These are phyloP conservation scores for Cladosporium sp. DNA, from an alignment of 2,329 filamentous ascomycete species.

Conservation along the genomic window DNA sequence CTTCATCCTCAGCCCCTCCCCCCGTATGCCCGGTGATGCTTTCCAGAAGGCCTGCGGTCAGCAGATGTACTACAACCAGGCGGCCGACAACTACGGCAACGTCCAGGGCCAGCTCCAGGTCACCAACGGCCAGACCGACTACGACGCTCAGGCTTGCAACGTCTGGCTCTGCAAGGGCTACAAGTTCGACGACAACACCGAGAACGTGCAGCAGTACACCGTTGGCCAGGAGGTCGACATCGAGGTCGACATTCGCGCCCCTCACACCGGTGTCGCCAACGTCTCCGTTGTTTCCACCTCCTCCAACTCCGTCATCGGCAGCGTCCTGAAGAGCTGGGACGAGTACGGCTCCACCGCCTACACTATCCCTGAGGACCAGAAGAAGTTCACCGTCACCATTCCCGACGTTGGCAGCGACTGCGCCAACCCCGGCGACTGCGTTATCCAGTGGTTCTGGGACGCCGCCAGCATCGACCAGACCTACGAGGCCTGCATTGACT, in stretches of 20 bases:
- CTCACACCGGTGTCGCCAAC: constrained; percentile 58
- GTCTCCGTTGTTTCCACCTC: constrained; percentile 59
- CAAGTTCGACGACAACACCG: constrained; percentile 57
- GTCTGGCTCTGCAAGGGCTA: constrained; percentile 51
- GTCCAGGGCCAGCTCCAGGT: constrained; percentile 57
- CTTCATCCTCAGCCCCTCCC: constrained; percentile 50
- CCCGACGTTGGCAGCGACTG: constrained; percentile 52
- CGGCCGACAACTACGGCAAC: constrained; percentile 57
- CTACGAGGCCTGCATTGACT: constrained; percentile 64
- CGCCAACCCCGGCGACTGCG: constrained; percentile 51
- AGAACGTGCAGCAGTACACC: constrained; percentile 54
- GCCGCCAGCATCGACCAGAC: constrained; percentile 58
- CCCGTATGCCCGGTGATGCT: constrained; percentile 53
- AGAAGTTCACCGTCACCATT: constrained; percentile 55
- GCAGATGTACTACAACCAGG: constrained; percentile 56
- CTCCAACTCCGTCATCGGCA: constrained; percentile 48
- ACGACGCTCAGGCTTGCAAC: constrained; percentile 28
- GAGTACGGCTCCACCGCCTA: constrained; percentile 54
- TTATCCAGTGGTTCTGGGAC: constrained; percentile 65
- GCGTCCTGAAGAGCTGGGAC: constrained; percentile 56
- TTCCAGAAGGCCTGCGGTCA: constrained; percentile 55
- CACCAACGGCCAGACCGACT: constrained; percentile 35
- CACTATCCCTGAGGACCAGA: constrained; percentile 47
- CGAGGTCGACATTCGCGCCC: constrained; percentile 51
- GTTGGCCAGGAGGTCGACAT: constrained; percentile 51